Evolutionary conservation across 176 grass and related monocot genomes (phyloP).

Genomic region (Chrysopogon serrulatus): DNA sequence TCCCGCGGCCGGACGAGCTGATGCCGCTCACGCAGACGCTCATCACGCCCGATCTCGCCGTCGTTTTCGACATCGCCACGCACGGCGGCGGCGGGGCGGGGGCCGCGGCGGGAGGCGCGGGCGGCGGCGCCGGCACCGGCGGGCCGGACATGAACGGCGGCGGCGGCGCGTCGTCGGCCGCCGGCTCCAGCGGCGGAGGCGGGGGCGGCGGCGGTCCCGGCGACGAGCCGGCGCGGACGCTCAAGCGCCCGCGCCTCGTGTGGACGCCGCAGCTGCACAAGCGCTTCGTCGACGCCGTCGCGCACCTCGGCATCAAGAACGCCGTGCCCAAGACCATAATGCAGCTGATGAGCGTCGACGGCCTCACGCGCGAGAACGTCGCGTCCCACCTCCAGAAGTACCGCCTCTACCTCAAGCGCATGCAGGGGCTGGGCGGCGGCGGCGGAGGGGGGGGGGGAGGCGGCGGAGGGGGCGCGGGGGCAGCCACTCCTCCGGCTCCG

Average conservation of each 20-base stretch:
- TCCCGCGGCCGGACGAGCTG: conserved; percentile 77
- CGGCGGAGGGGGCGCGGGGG: conserved; percentile 31
- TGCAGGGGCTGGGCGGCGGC: conserved; percentile 58
- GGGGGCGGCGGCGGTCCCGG: conserved; percentile 8
- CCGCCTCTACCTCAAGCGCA: conserved; percentile 82
- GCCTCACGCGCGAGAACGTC: conserved; percentile 94
- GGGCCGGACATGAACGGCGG: conserved; percentile 51
- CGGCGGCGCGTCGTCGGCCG: conserved; percentile 48
- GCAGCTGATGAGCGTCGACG: conserved; percentile 92
- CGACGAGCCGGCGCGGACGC: conserved; percentile 74
- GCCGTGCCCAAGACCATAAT: conserved; percentile 97
- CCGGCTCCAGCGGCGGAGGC: conserved; percentile 48
- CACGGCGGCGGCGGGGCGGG: conserved; percentile 6
- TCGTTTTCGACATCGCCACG: conserved; percentile 81
- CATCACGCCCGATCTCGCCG: conserved; percentile 83
- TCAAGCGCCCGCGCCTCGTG: conserved; percentile 80
- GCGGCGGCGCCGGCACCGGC: neutral
- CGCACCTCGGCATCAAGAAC: conserved; percentile 93
- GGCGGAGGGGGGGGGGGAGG: conserved; percentile 2
- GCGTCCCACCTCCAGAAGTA: conserved; percentile 91
- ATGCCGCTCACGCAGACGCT: conserved; percentile 81
- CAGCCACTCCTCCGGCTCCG: conserved; percentile 45
- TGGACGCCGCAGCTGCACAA: conserved; percentile 97
- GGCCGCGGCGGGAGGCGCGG: neutral
- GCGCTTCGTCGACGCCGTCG: conserved; percentile 83